Evolutionary conservation across 306 rosid genomes (phyloP), one percentile per base, ranked within the genome.

Genomic region (Sicyos edulis): DNA sequence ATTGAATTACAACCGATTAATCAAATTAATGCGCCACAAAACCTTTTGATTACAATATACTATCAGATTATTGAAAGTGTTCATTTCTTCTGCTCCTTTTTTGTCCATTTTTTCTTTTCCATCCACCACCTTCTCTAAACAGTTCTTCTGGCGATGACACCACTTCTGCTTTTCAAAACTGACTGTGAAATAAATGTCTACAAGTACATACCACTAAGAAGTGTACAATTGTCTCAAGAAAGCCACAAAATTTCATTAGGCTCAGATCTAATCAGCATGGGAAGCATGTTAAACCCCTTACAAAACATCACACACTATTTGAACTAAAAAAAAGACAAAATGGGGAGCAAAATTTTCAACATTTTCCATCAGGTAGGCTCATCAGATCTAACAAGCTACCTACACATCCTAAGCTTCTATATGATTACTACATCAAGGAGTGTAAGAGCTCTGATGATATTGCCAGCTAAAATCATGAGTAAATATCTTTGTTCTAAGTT

Each of bases 371-470:
- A 17, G 24, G 24, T 54, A 0, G 15, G 37, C 37, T 32, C 37
- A 55, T 26, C 29, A 26, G 26, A 17, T 55, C 61, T 55, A 3
- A 10, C 14, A 20, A 55, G 61, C 61, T 20, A 55, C 34, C 16
- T 15, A 34, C 13, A 34, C 44, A 21, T 26, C n/a, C 26, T 60
- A 37, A 62, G 8, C 1, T n/a, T 34, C 71, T 65, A 17, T 42
- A 20, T 11, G n/a, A 65, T 64, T 5, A 20, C 29, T 64, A 64
- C 70, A 64, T 64, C 53, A 63, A 63, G 37, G 52, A 63, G 50
- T 17, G 26, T 2, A 2, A 64, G 21, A 64, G 15, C 71, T 65
- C 71, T 65, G 42, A 44, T 5, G 50, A 44, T 34, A 16, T 16
- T 44, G 44, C 20, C 71, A 44, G 71, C 11, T 64, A 10, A 64